A percentile compares a stretch with the other conserved stretches of the same genome.
Evolutionary conservation across 1,284 basidiomycete genomes (phyloP).

Genomic region (Cryptococcus sp.): DNA sequence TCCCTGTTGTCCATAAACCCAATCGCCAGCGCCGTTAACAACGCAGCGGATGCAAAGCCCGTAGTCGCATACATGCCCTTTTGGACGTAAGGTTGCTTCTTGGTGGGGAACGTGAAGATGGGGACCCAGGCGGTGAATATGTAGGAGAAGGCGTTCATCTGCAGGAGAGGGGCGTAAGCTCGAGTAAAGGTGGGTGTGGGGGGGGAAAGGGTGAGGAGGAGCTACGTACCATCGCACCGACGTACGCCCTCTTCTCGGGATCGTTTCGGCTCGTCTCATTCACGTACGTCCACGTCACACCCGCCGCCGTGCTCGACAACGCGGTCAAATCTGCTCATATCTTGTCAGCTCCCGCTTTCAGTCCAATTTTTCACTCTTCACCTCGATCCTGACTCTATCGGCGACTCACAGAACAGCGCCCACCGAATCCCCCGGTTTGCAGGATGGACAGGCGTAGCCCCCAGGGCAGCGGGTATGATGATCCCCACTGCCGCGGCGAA

Average conservation of each 20-base stretch:
- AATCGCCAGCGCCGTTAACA: constrained; percentile 21
- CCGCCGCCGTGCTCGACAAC: constrained; percentile 16
- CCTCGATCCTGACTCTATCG: not conserved
- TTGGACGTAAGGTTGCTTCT: constrained; percentile 26
- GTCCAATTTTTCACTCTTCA: no score
- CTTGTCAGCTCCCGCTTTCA: not conserved
- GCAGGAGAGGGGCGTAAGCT: not conserved
- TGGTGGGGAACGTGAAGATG: constrained; percentile 35
- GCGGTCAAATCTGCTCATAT: constrained; percentile 19
- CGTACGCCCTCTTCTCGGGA: constrained; percentile 33
- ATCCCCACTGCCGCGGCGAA: constrained; percentile 18
- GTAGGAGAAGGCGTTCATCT: constrained; percentile 34
- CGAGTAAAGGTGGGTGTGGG: not conserved
- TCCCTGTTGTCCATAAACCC: constrained; percentile 27
- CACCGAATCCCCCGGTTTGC: constrained; percentile 18
- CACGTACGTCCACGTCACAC: constrained; percentile 27
- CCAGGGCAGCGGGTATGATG: constrained; percentile 22
- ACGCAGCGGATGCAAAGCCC: constrained; percentile 22
- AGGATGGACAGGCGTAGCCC: constrained; percentile 25
- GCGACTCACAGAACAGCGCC: constrained; percentile 24
- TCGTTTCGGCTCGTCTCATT: constrained; percentile 29
- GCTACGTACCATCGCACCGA: constrained; percentile 26
- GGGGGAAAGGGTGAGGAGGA: not conserved
- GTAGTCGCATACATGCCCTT: constrained; percentile 26
- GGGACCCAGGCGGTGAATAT: constrained; percentile 34